Conservation (phyloP, 1,139 yeast species). For the Kazachstania sp. region DNA sequence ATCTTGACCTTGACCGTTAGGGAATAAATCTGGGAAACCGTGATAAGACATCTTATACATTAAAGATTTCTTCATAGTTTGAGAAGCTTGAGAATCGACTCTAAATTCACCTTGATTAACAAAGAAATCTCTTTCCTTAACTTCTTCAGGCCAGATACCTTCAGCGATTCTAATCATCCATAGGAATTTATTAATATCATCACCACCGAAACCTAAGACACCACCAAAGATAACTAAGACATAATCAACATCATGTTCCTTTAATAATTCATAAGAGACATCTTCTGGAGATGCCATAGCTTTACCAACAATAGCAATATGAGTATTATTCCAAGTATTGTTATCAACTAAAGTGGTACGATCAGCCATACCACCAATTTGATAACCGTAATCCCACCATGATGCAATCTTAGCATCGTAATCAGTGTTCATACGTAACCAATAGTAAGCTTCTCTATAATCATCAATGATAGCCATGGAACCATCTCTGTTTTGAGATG, state of each 20-base stretch:
- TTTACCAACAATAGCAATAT: slow-evolving; percentile 98
- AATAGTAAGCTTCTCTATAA: slow-evolving; percentile 96
- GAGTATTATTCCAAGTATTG: slow-evolving; percentile 99
- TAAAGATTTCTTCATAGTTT: slow-evolving; percentile 78
- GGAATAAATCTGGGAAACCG: slow-evolving; percentile 68
- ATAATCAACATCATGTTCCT: slow-evolving; percentile 91
- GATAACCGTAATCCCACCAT: slow-evolving; percentile 99
- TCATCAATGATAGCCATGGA: slow-evolving; percentile 82
- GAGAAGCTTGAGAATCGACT: slow-evolving; percentile 73
- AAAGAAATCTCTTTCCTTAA: slow-evolving; percentile 76
- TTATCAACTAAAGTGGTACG: slow-evolving; percentile 96
- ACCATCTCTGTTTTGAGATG: slow-evolving; percentile 77
- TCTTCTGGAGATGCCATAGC: slow-evolving; percentile 93
- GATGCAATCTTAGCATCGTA: slow-evolving; percentile 96
- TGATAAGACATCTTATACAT: slow-evolving; percentile 95
- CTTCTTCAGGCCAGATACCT: slow-evolving; percentile 99
- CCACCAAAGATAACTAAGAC: slow-evolving; percentile 94
- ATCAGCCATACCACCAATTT: slow-evolving; percentile 99
- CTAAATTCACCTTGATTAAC: slow-evolving; percentile 80
- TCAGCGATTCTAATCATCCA: slow-evolving; percentile 99
- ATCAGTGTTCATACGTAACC: slow-evolving; percentile 96
- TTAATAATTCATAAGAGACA: slow-evolving; percentile 77
- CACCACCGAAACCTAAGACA: slow-evolving; percentile 87
- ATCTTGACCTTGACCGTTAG: slow-evolving; percentile 60
- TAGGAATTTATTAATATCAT: slow-evolving; percentile 89